A percentile compares a stretch with the other conserved stretches of the same genome.
phyloP scores from a whole-genome alignment of 768 basidiomycete genomes.

The Exsudoporus frostii region DNA sequence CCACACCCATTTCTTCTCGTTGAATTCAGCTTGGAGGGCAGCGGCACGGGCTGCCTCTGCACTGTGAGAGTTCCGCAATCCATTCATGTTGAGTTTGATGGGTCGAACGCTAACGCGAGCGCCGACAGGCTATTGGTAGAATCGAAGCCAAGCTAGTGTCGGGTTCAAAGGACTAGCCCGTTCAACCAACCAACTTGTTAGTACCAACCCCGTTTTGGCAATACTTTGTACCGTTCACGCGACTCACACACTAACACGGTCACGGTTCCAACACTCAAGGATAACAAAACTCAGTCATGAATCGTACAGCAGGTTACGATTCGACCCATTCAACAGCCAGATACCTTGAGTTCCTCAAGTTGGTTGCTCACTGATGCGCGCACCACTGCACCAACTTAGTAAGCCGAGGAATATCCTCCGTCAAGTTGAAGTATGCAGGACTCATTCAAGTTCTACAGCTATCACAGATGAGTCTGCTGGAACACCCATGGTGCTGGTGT shows the following conservation, averaged over 20 bases:
- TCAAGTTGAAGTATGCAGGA: too few relatives aligned
- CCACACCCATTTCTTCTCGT: constrained; percentile 99
- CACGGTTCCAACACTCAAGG: not conserved
- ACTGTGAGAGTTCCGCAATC: constrained; percentile 44
- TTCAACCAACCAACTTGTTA: constrained; percentile 5
- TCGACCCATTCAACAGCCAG: too few relatives aligned
- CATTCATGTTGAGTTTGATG: constrained; percentile 9
- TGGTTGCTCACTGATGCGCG: too few relatives aligned
- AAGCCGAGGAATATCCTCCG: too few relatives aligned
- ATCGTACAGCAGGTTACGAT: too few relatives aligned
- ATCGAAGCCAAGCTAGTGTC: not conserved
- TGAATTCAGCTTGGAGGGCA: constrained; percentile 92
- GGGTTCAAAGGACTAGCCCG: not conserved
- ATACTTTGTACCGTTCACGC: not conserved
- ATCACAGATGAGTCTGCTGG: too few relatives aligned
- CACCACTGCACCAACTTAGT: too few relatives aligned
- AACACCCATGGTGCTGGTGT: too few relatives aligned
- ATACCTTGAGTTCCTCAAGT: too few relatives aligned
- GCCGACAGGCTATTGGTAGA: not conserved
- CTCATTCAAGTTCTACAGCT: too few relatives aligned
- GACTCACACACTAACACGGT: not conserved
- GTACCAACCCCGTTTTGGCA: constrained; percentile 14
- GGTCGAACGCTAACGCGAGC: not conserved
- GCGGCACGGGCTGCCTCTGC: constrained; percentile 79
- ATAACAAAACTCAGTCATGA: too few relatives aligned